Evolutionary conservation across 352 stramenopile genomes (phyloP).

Genomic region (Pythium folliculosum): DNA sequence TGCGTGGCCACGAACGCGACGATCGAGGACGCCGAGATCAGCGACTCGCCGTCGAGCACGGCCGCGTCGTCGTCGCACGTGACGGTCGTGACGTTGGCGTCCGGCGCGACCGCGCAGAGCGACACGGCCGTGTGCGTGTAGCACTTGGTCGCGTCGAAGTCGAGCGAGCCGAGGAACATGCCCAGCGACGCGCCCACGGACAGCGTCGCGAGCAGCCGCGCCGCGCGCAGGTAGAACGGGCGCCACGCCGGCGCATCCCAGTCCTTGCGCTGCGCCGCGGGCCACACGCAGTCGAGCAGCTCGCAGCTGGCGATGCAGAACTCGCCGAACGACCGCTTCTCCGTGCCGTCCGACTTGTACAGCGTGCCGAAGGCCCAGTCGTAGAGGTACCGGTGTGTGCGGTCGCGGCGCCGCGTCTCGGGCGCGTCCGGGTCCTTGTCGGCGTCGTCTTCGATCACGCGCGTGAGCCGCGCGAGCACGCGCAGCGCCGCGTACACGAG

Average conservation of each 20-base stretch:
- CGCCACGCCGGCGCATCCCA: not conserved
- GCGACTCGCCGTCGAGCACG: not conserved
- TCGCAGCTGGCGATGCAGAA: slow-evolving; percentile 6
- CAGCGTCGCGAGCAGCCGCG: not conserved
- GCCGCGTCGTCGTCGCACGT: not conserved
- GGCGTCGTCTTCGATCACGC: slow-evolving; percentile 1
- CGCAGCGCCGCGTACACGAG: not conserved
- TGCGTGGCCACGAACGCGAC: slow-evolving; percentile 8
- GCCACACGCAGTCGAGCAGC: slow-evolving; percentile 8
- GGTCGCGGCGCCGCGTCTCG: not conserved
- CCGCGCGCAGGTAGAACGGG: not conserved
- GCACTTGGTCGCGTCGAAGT: not conserved
- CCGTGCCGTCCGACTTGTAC: slow-evolving; percentile 1
- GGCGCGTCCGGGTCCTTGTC: not conserved
- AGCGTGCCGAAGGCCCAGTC: not conserved
- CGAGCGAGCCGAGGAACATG: slow-evolving; percentile 1
- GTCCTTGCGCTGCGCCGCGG: not conserved
- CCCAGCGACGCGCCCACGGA: slow-evolving; percentile 7
- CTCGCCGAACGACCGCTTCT: not conserved
- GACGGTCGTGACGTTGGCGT: not conserved
- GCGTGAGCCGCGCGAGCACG: slow-evolving; percentile 2
- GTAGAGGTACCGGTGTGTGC: not conserved
- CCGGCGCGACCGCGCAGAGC: not conserved
- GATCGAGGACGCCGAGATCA: not conserved
- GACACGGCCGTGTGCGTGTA: not conserved